phyloP scores from a whole-genome alignment of 2,329 filamentous ascomycete species.

The Aspergillus vadensis region DNA sequence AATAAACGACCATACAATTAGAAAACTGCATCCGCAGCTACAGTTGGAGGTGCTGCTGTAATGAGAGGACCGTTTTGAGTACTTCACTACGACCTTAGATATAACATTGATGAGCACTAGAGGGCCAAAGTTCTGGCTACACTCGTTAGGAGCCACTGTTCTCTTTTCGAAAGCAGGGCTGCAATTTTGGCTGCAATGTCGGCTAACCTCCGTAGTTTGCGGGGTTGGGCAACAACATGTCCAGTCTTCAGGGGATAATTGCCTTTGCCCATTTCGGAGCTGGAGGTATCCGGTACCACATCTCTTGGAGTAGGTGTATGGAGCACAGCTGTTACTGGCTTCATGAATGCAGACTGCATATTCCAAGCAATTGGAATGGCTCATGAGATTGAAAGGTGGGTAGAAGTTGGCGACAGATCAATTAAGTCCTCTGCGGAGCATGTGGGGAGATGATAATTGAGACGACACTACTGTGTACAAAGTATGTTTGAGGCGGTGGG shows the following conservation, averaged over 20 bases:
- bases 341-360: conserved; percentile 13
- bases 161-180: not conserved
- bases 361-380: not conserved
- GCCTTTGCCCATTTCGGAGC: not conserved
- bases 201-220: conserved; percentile 16
- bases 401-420: not conserved
- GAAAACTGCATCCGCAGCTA: not conserved
- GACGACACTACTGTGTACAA: not conserved
- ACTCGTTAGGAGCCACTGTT: not conserved
- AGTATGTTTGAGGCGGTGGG: conserved; percentile 22
- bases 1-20: not conserved
- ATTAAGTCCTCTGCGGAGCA: not conserved
- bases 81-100: not conserved
- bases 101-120: not conserved
- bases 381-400: not conserved
- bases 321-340: conserved; percentile 9
- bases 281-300: conserved; percentile 5
- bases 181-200: not conserved
- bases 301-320: not conserved
- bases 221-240: conserved; percentile 27
- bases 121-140: not conserved
- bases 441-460: conserved; percentile 13
- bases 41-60: not conserved
- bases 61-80: not conserved
- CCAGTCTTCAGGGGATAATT: not conserved